phyloP scores from a whole-genome alignment of 2,329 filamentous ascomycete species.

The Daldinia sp. region DNA sequence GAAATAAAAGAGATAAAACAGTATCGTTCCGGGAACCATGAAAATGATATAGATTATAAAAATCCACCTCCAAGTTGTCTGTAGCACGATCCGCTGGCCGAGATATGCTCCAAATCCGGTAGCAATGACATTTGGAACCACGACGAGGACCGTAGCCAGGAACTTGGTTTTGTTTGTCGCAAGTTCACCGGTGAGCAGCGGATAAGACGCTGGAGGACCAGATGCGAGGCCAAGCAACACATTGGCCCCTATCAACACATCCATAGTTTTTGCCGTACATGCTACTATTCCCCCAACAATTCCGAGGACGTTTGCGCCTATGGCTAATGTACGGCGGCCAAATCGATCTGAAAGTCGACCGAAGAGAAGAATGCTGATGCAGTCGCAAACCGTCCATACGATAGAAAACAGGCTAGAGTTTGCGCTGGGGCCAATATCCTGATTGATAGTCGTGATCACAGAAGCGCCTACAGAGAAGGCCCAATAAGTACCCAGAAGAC shows the following conservation, averaged over 20 bases:
- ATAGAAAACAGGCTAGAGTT: slow-evolving; percentile 32
- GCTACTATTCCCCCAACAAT: slow-evolving; percentile 43
- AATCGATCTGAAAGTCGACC: slow-evolving; percentile 37
- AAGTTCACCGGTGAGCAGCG: slow-evolving; percentile 43
- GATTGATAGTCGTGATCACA: slow-evolving; percentile 33
- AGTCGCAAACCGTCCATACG: slow-evolving; percentile 34
- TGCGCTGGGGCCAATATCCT: slow-evolving; percentile 31
- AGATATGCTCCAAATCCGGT: slow-evolving; percentile 43
- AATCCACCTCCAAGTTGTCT: slow-evolving; percentile 43
- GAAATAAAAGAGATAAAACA: slow-evolving; percentile 42
- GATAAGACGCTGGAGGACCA: slow-evolving; percentile 32
- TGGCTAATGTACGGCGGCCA: slow-evolving; percentile 34
- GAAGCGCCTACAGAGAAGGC: slow-evolving; percentile 37
- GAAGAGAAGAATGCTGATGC: slow-evolving; percentile 38
- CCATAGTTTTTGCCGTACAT: slow-evolving; percentile 33
- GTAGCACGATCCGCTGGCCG: slow-evolving; percentile 32
- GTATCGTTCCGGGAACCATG: slow-evolving; percentile 32
- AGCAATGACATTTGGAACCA: slow-evolving; percentile 39
- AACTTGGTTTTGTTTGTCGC: slow-evolving; percentile 43
- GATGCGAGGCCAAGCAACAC: slow-evolving; percentile 40
- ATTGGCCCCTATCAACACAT: slow-evolving; percentile 40
- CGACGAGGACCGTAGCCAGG: slow-evolving; percentile 38
- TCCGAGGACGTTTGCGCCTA: slow-evolving; percentile 38
- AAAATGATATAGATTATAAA: slow-evolving; percentile 45
- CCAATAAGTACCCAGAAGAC: slow-evolving; percentile 41